phyloP scores from a whole-genome alignment of 345 rosid genomes.

The Brassica cretica region DNA sequence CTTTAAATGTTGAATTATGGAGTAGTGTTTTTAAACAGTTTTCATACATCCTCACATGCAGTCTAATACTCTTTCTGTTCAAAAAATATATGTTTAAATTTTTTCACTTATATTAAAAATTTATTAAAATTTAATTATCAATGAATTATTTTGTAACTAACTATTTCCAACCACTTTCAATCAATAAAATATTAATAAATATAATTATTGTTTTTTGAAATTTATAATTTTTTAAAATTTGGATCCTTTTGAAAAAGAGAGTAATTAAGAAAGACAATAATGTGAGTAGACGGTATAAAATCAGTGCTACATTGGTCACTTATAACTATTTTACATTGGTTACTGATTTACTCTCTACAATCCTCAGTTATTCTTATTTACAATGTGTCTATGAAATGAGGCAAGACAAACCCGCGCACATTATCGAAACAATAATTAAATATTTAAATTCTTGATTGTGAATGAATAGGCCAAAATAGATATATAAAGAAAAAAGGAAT shows the following conservation, averaged over 20 bases:
- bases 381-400: not conserved
- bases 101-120: no score
- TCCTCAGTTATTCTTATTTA: not conserved
- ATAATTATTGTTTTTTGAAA: no score
- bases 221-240: no score
- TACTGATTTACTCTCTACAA: not conserved
- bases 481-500: slow-evolving; percentile 3
- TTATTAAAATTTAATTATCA: no score
- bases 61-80: not conserved
- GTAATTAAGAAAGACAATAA: not conserved
- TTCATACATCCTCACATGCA: slow-evolving; percentile 11
- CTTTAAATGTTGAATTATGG: not conserved
- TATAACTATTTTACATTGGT: not conserved
- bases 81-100: no score
- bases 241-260: not conserved
- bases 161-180: not conserved
- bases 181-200: not conserved
- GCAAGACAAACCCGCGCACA: not conserved
- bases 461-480: slow-evolving; percentile 25
- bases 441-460: slow-evolving; percentile 9
- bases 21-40: not conserved
- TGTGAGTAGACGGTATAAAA: not conserved
- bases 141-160: not conserved
- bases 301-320: not conserved
- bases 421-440: slow-evolving; percentile 13